These are phyloP conservation scores for Globisporangium viniferum DNA, from an alignment of 352 stramenopile species.

Conservation along the genomic window DNA sequence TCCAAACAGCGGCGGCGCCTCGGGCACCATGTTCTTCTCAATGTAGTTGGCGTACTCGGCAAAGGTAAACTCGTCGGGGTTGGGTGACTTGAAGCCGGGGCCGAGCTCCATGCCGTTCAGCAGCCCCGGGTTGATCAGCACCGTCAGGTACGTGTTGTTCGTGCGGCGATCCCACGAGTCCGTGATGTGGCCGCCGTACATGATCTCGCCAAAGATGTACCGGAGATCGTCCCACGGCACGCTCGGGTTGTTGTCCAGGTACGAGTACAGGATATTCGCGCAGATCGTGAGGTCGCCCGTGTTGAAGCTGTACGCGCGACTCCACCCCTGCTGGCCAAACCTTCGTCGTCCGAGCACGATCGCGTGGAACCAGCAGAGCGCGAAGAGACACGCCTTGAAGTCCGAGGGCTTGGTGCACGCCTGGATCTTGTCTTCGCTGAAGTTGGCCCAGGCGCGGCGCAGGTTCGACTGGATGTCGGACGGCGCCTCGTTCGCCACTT, in stretches of 20 bases:
- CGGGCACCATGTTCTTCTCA: conserved; percentile 90
- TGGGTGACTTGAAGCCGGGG: conserved; percentile 92
- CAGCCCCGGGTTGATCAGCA: conserved; percentile 86
- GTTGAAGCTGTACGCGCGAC: conserved; percentile 94
- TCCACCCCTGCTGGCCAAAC: conserved; percentile 95
- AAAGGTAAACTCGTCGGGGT: conserved; percentile 81
- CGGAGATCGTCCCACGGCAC: conserved; percentile 95
- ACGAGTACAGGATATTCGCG: conserved; percentile 91
- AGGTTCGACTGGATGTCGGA: conserved; percentile 96
- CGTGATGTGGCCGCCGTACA: conserved; percentile 96
- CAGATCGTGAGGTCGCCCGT: conserved; percentile 95
- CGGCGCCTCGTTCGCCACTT: conserved; percentile 94
- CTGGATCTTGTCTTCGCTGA: conserved; percentile 88
- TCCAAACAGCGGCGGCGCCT: conserved; percentile 92
- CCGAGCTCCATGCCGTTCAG: conserved; percentile 91
- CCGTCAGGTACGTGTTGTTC: conserved; percentile 93
- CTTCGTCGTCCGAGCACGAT: conserved; percentile 91
- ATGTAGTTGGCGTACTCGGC: conserved; percentile 90
- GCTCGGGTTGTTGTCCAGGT: conserved; percentile 90
- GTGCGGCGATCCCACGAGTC: conserved; percentile 94
- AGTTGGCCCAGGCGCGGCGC: conserved; percentile 92
- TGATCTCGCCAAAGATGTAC: conserved; percentile 97
- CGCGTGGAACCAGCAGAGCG: conserved; percentile 95
- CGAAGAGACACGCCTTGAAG: conserved; percentile 94
- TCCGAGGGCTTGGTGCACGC: conserved; percentile 86